These are phyloP conservation scores for Leccinum imitatum DNA, from an alignment of 768 basidiomycete species.

Conservation along the genomic window DNA sequence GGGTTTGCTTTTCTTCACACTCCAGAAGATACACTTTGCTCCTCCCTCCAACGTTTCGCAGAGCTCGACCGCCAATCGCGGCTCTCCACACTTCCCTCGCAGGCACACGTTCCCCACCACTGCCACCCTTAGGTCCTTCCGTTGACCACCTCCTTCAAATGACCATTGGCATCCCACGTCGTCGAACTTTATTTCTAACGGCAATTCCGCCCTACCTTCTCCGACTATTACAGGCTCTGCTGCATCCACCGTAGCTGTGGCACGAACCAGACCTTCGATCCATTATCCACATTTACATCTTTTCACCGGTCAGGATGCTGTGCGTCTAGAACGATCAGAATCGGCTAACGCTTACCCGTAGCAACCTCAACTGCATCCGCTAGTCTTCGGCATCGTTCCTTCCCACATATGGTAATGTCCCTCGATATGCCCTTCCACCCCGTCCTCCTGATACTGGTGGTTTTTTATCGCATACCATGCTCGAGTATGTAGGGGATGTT, in stretches of 20 bases:
- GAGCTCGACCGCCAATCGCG: conserved; percentile 55
- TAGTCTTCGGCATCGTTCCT: conserved; percentile 15
- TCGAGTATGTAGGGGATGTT: conserved; percentile 17
- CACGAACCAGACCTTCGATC: conserved; percentile 12
- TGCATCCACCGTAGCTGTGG: conserved; percentile 11
- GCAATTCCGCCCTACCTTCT: conserved; percentile 5
- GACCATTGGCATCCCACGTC: conserved; percentile 20
- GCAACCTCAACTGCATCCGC: conserved; percentile 14
- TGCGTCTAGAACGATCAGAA: conserved; percentile 6
- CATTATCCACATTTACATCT: conserved; percentile 18
- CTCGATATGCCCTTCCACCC: conserved; percentile 19
- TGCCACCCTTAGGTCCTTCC: conserved; percentile 26
- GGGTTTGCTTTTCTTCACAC: too few relatives aligned
- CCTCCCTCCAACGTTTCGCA: conserved; percentile 51
- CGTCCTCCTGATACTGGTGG: conserved; percentile 21
- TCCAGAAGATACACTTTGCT: conserved; percentile 39
- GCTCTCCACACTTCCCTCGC: conserved; percentile 44
- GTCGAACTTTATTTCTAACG: conserved; percentile 21
- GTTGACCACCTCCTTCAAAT: conserved; percentile 12
- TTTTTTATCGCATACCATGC: conserved; percentile 14
- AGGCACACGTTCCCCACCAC: conserved; percentile 26
- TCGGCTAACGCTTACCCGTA: conserved; percentile 10
- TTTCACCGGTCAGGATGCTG: conserved; percentile 23
- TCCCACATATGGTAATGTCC: conserved; percentile 23
- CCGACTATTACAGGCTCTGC: conserved; percentile 7